Evolutionary conservation across 2,329 filamentous ascomycete genomes (phyloP), one percentile per base, ranked within the genome.

Genomic region (Plectosphaerella plurivora): DNA sequence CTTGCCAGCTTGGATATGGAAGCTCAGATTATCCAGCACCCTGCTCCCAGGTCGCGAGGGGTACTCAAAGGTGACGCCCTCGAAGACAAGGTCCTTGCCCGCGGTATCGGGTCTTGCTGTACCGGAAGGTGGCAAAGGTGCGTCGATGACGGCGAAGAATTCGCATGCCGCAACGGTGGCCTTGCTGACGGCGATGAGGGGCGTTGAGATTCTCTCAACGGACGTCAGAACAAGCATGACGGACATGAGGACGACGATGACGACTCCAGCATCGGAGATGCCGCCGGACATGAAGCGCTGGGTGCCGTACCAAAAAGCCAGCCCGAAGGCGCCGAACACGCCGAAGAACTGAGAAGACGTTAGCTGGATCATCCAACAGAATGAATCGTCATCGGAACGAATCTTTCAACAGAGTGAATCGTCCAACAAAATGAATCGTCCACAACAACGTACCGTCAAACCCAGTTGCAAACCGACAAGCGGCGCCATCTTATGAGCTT

Each of bases 41-140:
- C 82, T 82, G 55, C 86, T 78, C 53, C 84, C 77, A 0, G 83
- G 82, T 12, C 86, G 75, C 47, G 73, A 82, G 1, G 88, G 88
- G 60, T 92, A 92, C 2, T 86, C 81, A 61, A 92, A 91, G n/a
- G 76, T 79, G 11, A 92, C 79, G 42, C 82, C 73, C 11, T 81
- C 69, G 41, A 92, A 81, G 5, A 77, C 68, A 45, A 74, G 72
- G 47, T 74, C 69, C 3, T 73, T 59, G 5, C 60, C 65, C 7
- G 72, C 66, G 7, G 68, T 65, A 3, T 73, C 66, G 3, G 70
- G 67, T 2, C 7, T 33, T 8, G 28, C 4, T 33, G 28, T 63
- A 65, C 49, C 62, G 68, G 25, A 73, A 55, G 8, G 65, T 62
- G 70, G 71, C 15, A 62, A 60, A 1, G 75, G 75, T 1, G 76